Base-by-base conservation (phyloP, 2,329 filamentous ascomycete genomes). In the Paradendryphiella salina region DNA sequence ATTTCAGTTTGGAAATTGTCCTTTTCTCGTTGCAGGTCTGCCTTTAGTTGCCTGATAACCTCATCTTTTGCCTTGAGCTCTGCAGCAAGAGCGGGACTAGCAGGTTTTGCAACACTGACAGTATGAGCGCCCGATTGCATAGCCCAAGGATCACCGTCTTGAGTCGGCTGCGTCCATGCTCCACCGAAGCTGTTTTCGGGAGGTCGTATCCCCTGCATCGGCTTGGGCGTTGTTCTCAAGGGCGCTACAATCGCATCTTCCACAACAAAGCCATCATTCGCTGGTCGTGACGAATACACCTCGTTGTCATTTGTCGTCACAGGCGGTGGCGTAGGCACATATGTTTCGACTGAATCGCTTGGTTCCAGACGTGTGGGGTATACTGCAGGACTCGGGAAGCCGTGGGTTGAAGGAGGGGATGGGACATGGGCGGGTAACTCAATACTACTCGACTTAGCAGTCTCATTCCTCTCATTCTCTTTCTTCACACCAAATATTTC, bases 281-380 rank as follows among this genome's bases (percentile, higher is more conserved):
- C 46, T 17, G 59, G 56, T 14, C 52, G 53, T 9, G 64, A 56
- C 5, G 56, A 46, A 18, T 55, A 50, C 6, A 28, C 42, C 21
- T 57, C 62, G 10, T 54, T 52, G n/a, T 59, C 59, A 35, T 54
- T 54, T 28, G 54, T 57, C n/a, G 51, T 38, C 17, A 53, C 33
- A 29, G 60, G 65, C 37, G 67, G 66, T 20, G 70, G 70, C 4
- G 68, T 73, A 14, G 69, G 70, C 43, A 68, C 60, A 47, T 65
- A 72, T 0, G 54, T 64, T 40, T 70, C 62, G 15, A 50, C 52
- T 21, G 57, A 52, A 7, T 54, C 42, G 14, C 37, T 46, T 13
- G 55, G 23, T 39, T 50, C 54, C 2, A 60, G 17, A 4, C 51
- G 52, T n/a, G 53, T 51, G 20, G 62, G 54, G 37, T 65, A 59